Evolutionary conservation across 2,329 filamentous ascomycete species (phyloP), one percentile per base, ranked within the genome.

Genomic region (Didymella pomorum): DNA sequence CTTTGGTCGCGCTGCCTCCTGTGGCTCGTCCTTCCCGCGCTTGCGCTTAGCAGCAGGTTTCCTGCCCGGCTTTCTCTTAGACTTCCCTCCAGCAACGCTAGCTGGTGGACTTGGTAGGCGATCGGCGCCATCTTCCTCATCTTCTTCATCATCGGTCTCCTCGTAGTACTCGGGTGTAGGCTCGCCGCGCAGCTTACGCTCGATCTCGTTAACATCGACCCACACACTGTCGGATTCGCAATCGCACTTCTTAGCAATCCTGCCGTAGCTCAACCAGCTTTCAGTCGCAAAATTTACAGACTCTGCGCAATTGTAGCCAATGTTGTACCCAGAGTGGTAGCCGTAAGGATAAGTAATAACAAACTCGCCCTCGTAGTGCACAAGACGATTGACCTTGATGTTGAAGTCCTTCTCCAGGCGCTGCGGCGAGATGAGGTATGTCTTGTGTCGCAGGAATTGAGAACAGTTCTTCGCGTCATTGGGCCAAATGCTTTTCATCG

Each of bases 291-390:
- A 99, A 75, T 99, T 99, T 79, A 99, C 95, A 8, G 95, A 97
- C 75, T 99, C 95, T 26, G 95, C 95, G 78, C 95, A 99, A 75
- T 99, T 99, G 81, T 99, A 99, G 16, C 96, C 95, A 35, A 99
- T 82, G 69, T 99, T 99, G 77, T 96, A 99, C 4, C 95, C 95
- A 5, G 95, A 99, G 74, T 99, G 95, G 75, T 99, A 99, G 21
- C 95, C 95, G 71, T 98, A 99, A 0, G 95, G 95, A 74, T 97
- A 99, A 0, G 95, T 99, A 64, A 99, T 96, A 61, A 99, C 93
- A 65, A 99, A 99, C 73, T 99, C 95, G 60, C 95, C 94, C 62
- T 97, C 95, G 68, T 97, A 93, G 48, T 96, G 96, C 12, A 98
- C 91, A 62, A 96, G 86, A 72, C 92, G 94, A 81, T 99, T 99